A percentile compares a stretch with the other conserved stretches of the same genome.
phyloP scores from a whole-genome alignment of 306 rosid genomes.

The Hippophae rhamnoides region DNA sequence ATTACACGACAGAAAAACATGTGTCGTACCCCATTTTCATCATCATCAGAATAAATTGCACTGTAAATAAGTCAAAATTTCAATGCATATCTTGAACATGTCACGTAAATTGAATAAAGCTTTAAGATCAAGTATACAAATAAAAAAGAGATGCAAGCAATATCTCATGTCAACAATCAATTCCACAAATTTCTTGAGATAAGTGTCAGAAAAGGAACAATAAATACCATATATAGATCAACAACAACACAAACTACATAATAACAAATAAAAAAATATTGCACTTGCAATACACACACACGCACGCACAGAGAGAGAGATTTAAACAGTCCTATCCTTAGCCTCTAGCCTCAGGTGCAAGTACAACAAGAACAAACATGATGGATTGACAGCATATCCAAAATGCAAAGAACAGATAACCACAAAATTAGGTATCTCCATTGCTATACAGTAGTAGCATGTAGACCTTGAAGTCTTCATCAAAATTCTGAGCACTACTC shows the following conservation, averaged over 20 bases:
- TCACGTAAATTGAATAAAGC: conserved; percentile 1
- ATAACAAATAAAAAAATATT: no score
- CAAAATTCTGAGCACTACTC: background rate
- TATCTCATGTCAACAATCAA: background rate
- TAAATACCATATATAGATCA: no score
- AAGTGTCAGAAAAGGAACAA: no score
- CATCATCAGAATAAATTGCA: conserved; percentile 68
- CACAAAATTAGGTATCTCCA: no score
- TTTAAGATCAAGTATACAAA: background rate
- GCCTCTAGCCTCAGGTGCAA: no score
- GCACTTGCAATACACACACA: no score
- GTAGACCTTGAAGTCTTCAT: background rate
- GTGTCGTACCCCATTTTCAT: conserved; percentile 65
- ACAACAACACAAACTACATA: no score
- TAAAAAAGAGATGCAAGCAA: background rate
- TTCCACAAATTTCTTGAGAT: background rate
- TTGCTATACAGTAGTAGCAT: background rate
- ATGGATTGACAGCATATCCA: no score
- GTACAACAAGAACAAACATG: no score
- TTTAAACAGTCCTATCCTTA: no score
- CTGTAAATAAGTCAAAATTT: conserved; percentile 43
- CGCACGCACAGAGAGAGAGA: no score
- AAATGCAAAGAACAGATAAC: no score
- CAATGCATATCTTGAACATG: conserved; percentile 21
- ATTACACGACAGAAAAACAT: conserved; percentile 72